Evolutionary conservation across 164 flowering plant genomes (phyloP).

Genomic region (Sextonia rubra): DNA sequence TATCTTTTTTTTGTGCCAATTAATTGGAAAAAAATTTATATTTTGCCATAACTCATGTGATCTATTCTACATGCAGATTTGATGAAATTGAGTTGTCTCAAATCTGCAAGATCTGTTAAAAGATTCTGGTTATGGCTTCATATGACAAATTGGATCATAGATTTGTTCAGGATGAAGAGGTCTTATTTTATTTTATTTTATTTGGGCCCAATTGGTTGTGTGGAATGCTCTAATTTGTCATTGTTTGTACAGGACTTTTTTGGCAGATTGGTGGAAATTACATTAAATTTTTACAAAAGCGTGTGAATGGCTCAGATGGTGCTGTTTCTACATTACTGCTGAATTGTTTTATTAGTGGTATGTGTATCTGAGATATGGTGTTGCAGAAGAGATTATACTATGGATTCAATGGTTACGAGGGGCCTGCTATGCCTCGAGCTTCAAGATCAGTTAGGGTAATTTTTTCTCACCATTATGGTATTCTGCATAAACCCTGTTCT

Average conservation of each 20-base stretch:
- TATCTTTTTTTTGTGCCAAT: neutral
- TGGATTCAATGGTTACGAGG: constrained; percentile 80
- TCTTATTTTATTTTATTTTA: no score
- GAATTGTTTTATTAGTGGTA: constrained; percentile 28
- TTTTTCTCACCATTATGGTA: neutral
- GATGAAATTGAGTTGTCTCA: neutral
- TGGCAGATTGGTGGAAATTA: constrained; percentile 5
- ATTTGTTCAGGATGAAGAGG: neutral
- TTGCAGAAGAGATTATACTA: constrained; percentile 75
- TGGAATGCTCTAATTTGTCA: neutral
- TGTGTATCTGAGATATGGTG: constrained; percentile 61
- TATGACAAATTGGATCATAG: neutral
- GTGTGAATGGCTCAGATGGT: constrained; percentile 11
- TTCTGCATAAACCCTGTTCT: neutral
- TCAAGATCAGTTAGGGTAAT: constrained; percentile 90
- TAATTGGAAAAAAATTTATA: neutral
- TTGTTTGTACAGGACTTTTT: constrained; percentile 14
- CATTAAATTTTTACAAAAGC: constrained; percentile 8
- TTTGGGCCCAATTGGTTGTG: neutral
- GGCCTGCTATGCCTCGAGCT: constrained; percentile 72
- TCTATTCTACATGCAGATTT: neutral
- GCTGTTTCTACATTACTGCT: constrained; percentile 19
- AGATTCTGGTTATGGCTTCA: neutral
- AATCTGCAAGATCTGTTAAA: neutral
- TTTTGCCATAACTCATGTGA: neutral